Evolutionary conservation across 306 rosid species (phyloP), one percentile per base, ranked within the genome.

Genomic region (Argentina anserina): DNA sequence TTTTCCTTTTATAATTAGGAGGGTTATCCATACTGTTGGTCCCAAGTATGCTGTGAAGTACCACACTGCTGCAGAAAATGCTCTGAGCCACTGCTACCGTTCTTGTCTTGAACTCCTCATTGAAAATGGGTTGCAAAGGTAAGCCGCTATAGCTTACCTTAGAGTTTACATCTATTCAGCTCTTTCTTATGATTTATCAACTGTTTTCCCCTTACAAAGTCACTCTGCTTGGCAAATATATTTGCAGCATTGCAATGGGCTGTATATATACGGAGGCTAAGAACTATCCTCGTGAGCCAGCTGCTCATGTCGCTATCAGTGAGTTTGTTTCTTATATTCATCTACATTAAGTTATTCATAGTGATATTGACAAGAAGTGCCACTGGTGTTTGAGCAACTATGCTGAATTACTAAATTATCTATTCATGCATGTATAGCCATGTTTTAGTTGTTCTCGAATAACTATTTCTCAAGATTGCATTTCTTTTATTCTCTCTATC

Each of bases 231-330:
- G 67, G 43, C 60, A 69, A 71, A 40, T 69, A 34, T 70, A 42
- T 39, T 72, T 88, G 91, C 89, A 94, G 99, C 84, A 94, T 94
- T 84, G 99, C 99, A 69, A 86, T 75, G 84, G 96, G 96, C 21
- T 91, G 99, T 79, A 94, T 91, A 76, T 94, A 94, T 79, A 83
- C 97, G 10, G 99, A 94, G 70, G 80, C 89, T 75, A 94, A 94
- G 85, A 94, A 87, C 80, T 94, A 94, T 84, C 97, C 99, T 69
- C 97, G 99, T 74, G 99, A 94, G 81, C 96, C 99, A 73, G 99
- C 99, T 74, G 97, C 99, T 14, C 99, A 94, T 83, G 99, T 94
- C 60, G 89, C 99, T 75, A 94, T 94, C 77, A 89, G 99, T 94
- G 86, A 94, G 97, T 84, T 74, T 39, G 71, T 75, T 49, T 70